Evolutionary conservation across 139 green algal species (phyloP).

Genomic region (Eudorina sp.): DNA sequence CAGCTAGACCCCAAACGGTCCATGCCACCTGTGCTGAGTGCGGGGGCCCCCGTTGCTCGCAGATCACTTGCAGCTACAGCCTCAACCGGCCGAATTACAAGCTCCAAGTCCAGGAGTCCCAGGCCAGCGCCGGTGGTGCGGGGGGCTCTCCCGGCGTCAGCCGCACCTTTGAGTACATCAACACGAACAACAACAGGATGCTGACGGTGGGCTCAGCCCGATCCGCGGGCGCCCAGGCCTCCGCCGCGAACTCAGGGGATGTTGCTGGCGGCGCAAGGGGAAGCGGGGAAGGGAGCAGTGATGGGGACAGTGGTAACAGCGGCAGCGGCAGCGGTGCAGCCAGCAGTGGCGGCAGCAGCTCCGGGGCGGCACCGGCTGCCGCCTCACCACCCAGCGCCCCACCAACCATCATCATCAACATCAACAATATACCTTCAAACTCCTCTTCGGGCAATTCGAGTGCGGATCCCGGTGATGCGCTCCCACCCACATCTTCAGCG

Average conservation of each 20-base stretch:
- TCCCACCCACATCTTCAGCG: too few relatives aligned
- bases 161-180: background rate
- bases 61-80: constrained; percentile 22
- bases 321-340: too few relatives aligned
- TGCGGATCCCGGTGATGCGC: too few relatives aligned
- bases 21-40: too few relatives aligned
- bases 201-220: background rate
- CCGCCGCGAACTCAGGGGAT: background rate
- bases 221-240: background rate
- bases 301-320: background rate
- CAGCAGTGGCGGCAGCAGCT: background rate
- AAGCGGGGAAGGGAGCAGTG: background rate
- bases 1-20: too few relatives aligned
- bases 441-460: too few relatives aligned
- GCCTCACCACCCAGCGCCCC: too few relatives aligned
- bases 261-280: background rate
- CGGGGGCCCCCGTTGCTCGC: too few relatives aligned
- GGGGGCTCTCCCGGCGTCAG: background rate
- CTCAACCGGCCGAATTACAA: background rate
- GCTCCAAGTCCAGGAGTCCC: background rate
- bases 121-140: background rate
- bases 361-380: background rate
- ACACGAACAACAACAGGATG: background rate
- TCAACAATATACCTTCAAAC: too few relatives aligned
- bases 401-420: background rate